Conservation (phyloP, 2,329 filamentous ascomycete species). For the Trichoderma afroharzianum region DNA sequence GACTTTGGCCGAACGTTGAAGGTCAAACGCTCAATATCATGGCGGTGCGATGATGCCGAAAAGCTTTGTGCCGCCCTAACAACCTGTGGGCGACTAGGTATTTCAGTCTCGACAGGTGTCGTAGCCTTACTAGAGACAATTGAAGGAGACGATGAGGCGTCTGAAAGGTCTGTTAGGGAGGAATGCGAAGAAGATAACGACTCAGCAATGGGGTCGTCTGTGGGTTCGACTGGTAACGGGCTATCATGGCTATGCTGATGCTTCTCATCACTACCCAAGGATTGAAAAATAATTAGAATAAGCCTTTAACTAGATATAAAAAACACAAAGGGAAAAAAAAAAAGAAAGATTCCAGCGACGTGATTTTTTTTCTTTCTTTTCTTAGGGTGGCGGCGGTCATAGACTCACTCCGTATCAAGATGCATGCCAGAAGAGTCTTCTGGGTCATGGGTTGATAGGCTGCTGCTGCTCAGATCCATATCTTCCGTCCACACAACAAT, state of each 20-base stretch:
- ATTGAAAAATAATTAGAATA: conserved; percentile 3
- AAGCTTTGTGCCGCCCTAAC: conserved; percentile 20
- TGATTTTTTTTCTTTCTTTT: neutral
- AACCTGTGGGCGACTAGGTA: conserved; percentile 23
- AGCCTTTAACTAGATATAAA: no score
- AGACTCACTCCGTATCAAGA: conserved; percentile 29
- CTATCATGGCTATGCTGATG: conserved; percentile 21
- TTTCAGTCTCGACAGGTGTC: conserved; percentile 49
- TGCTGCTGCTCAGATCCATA: conserved; percentile 32
- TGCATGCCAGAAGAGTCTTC: conserved; percentile 25
- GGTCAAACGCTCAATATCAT: conserved; percentile 34
- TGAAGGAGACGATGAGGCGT: conserved; percentile 52
- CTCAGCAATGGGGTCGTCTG: conserved; percentile 28
- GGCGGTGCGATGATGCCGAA: conserved; percentile 27
- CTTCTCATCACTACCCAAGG: conserved; percentile 22
- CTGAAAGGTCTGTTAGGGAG: conserved; percentile 51
- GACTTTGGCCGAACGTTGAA: conserved; percentile 69
- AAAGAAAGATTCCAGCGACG: neutral
- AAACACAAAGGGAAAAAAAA: neutral
- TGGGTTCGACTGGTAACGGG: conserved; percentile 19
- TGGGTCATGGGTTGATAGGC: conserved; percentile 22
- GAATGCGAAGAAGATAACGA: conserved; percentile 54
- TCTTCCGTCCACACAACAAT: conserved; percentile 45
- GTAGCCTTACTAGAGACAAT: conserved; percentile 61
- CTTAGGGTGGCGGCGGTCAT: neutral